Percentiles rank a stretch among this genome's conserved stretches.
Evolutionary conservation across 306 rosid genomes (phyloP).

Genomic region (Vicia sativa): DNA sequence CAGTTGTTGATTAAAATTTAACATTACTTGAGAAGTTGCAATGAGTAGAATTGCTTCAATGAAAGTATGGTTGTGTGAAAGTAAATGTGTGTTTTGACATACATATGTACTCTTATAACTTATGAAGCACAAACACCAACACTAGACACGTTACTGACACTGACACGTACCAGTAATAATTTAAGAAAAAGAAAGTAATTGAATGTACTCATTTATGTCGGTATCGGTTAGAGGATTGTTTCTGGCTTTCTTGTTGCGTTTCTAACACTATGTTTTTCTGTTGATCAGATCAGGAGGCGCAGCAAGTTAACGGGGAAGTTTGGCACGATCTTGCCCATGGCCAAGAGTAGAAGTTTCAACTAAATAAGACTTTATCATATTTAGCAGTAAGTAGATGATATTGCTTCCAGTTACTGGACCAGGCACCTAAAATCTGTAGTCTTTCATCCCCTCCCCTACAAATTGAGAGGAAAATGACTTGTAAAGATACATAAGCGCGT

Average conservation of each 20-base stretch:
- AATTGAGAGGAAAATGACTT: too few species aligned
- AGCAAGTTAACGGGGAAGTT: constrained; percentile 46
- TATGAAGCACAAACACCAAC: neutral
- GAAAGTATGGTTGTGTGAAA: constrained; percentile 10
- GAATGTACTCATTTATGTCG: neutral
- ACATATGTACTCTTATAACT: neutral
- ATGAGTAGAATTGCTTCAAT: neutral
- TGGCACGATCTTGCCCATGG: constrained; percentile 63
- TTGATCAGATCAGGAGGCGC: constrained; percentile 52
- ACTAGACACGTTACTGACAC: neutral
- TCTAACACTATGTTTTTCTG: constrained; percentile 14
- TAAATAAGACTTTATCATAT: neutral
- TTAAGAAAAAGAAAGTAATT: neutral
- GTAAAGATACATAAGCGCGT: too few species aligned
- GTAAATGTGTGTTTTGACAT: neutral
- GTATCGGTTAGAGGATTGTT: constrained; percentile 12
- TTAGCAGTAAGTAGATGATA: constrained; percentile 26
- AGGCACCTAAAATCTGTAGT: too few species aligned
- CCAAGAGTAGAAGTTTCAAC: constrained; percentile 39
- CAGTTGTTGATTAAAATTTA: neutral
- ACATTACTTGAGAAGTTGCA: constrained; percentile 12
- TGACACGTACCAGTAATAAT: neutral
- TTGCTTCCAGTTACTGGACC: constrained; percentile 19
- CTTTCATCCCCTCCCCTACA: too few species aligned
- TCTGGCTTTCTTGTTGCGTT: constrained; percentile 27